Percentiles rank a stretch among this genome's conserved stretches.
Evolutionary conservation across 495 filamentous ascomycete genomes (phyloP).

Genomic region (Lasiosphaeria ovina): DNA sequence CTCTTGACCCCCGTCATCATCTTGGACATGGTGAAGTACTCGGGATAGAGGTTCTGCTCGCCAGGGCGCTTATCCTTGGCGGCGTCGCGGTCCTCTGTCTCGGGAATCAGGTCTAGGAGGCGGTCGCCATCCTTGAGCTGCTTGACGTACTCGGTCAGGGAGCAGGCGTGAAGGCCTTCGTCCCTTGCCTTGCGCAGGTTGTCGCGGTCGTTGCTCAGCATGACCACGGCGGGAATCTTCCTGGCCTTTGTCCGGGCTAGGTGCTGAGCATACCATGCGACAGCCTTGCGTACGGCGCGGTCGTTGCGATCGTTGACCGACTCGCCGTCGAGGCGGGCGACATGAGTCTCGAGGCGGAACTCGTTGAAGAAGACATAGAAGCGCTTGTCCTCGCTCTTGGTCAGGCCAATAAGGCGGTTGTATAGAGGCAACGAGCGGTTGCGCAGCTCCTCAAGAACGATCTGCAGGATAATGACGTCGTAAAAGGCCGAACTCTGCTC

Average conservation of each 20-base stretch:
- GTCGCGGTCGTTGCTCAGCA: slow-evolving; percentile 88
- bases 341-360: slow-evolving; percentile 88
- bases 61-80: slow-evolving; percentile 58
- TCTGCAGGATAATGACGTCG: slow-evolving; percentile 93
- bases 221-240: slow-evolving; percentile 73
- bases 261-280: slow-evolving; percentile 86
- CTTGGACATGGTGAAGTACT: slow-evolving; percentile 86
- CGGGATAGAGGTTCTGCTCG: slow-evolving; percentile 68
- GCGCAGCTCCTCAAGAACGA: slow-evolving; percentile 90
- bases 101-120: slow-evolving; percentile 93
- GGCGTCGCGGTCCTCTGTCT: slow-evolving; percentile 63
- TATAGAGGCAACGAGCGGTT: slow-evolving; percentile 93
- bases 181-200: slow-evolving; percentile 79
- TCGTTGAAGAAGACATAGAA: slow-evolving; percentile 99
- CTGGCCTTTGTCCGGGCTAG: slow-evolving; percentile 61
- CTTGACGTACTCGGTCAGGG: slow-evolving; percentile 73
- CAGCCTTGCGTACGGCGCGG: slow-evolving; percentile 79
- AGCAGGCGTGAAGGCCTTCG: slow-evolving; percentile 66
- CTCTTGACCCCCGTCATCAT: slow-evolving; percentile 89
- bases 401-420: slow-evolving; percentile 84
- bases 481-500: slow-evolving; percentile 89
- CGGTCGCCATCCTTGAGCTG: slow-evolving; percentile 78
- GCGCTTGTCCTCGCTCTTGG: slow-evolving; percentile 90
- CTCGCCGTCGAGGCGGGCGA: slow-evolving; percentile 71
- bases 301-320: slow-evolving; percentile 97